Evolutionary conservation across 495 filamentous ascomycete genomes (phyloP).

Genomic region (Aspergillus affinis): DNA sequence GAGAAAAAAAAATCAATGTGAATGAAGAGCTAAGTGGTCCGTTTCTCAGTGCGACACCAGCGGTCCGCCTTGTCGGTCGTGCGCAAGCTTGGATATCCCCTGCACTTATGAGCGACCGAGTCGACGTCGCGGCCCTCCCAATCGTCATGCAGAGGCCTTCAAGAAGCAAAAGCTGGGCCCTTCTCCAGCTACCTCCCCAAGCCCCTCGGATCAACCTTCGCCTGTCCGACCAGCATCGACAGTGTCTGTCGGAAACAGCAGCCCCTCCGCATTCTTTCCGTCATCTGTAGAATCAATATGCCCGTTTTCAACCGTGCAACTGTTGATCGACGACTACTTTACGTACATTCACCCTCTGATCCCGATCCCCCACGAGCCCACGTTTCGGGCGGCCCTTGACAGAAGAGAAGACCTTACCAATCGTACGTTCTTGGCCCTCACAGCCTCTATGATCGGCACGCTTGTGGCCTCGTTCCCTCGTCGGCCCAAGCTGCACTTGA

Average conservation of each 20-base stretch:
- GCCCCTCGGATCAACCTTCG: constrained; percentile 26
- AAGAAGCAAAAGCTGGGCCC: constrained; percentile 63
- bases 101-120: constrained; percentile 81
- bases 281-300: constrained; percentile 73
- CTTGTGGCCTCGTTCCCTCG: constrained; percentile 80
- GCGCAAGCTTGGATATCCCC: constrained; percentile 73
- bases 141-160: constrained; percentile 79
- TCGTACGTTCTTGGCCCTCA: constrained; percentile 68
- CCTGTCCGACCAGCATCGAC: constrained; percentile 20
- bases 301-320: constrained; percentile 60
- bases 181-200: constrained; percentile 26
- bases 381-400: constrained; percentile 72
- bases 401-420: constrained; percentile 68
- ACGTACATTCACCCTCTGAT: constrained; percentile 86
- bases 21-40: background rate
- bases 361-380: constrained; percentile 82
- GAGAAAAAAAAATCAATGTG: constrained; percentile 4
- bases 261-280: constrained; percentile 26
- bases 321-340: constrained; percentile 84
- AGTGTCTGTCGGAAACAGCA: constrained; percentile 12
- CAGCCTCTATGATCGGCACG: constrained; percentile 77
- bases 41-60: constrained; percentile 70
- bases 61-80: constrained; percentile 77
- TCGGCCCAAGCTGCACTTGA: constrained; percentile 69
- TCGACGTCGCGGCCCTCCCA: constrained; percentile 79